Base-by-base conservation (phyloP, 2,329 filamentous ascomycete genomes). In the Pyrenophora teres region DNA sequence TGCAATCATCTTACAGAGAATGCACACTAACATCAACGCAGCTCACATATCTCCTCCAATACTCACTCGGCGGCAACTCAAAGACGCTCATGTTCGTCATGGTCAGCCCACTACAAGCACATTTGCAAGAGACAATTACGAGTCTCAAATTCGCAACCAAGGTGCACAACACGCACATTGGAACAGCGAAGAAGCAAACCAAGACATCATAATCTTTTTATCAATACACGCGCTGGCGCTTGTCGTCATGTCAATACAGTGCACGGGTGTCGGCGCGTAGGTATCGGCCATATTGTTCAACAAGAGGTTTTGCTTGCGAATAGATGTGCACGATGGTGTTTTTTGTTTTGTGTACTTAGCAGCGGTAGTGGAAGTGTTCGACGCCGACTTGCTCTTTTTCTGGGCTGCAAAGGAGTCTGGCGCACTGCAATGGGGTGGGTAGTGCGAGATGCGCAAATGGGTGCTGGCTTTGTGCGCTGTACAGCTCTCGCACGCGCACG, bases 31-130 rank as follows among this genome's bases (percentile, higher is more conserved):
- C 31, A 31, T 12, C 3, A 37, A 8, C 3, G 9, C 42, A 88
- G 83, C 82, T 99, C 60, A 99, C 94, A 7, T 96, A 97, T 69
- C 82, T 99, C 40, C 82, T 99, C 32, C 91, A 97, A 83, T 95
- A 94, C 70, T 96, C 91, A 3, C 80, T 99, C 6, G 93, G 94
- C 3, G 94, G 94, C 13, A 97, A 96, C 74, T 94, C 89, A 63
- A 96, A 97, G 77, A 99, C 94, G 0, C 87, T 99, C 65, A 99
- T 99, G 94, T 96, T 99, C 73, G 91, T 97, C 72, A 97, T 97
- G 92, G 89, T 96, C 50, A 94, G 89, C 63, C 94, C 94, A 30
- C 79, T 97, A 52, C 90, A 95, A 77, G 89, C 87, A 5, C 94
- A 97, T 77, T 79, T 97, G 59, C 89, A 88, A 67, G 94, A 99